Percentiles rank a stretch among this genome's conserved stretches.
phyloP scores from a whole-genome alignment of 2,329 filamentous ascomycete genomes.

The Bipolaris gigantea region DNA sequence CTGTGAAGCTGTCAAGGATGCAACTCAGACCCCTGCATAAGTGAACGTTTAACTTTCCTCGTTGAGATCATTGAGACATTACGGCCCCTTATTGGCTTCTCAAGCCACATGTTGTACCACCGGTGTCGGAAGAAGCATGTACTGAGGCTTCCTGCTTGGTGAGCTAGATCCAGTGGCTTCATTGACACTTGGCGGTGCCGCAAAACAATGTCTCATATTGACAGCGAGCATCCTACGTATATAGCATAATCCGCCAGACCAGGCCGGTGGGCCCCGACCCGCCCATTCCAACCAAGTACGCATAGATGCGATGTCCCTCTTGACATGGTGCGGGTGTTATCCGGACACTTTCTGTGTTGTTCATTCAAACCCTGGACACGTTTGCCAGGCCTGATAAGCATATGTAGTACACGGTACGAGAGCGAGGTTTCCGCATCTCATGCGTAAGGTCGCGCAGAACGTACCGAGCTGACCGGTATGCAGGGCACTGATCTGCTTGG shows the following conservation, averaged over 20 bases:
- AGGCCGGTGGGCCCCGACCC: neutral
- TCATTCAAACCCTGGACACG: neutral
- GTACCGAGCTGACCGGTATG: neutral
- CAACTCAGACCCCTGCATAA: neutral
- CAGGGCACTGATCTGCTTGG: neutral
- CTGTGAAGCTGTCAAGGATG: neutral
- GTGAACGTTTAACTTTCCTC: neutral
- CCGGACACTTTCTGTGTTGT: neutral
- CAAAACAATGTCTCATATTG: neutral
- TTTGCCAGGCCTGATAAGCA: constrained; percentile 1
- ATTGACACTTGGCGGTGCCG: neutral
- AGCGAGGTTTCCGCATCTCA: neutral
- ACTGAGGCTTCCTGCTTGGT: neutral
- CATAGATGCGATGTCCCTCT: neutral
- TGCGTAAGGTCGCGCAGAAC: neutral
- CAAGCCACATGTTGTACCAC: neutral
- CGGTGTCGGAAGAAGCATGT: neutral
- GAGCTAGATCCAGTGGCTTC: neutral
- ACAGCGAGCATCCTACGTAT: no score
- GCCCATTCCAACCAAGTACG: neutral
- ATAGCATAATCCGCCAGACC: neutral
- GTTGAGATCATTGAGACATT: neutral
- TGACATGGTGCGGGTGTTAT: neutral
- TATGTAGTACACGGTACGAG: neutral
- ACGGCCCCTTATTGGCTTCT: neutral